phyloP scores from a whole-genome alignment of 306 rosid genomes.

The Castanea sativa region DNA sequence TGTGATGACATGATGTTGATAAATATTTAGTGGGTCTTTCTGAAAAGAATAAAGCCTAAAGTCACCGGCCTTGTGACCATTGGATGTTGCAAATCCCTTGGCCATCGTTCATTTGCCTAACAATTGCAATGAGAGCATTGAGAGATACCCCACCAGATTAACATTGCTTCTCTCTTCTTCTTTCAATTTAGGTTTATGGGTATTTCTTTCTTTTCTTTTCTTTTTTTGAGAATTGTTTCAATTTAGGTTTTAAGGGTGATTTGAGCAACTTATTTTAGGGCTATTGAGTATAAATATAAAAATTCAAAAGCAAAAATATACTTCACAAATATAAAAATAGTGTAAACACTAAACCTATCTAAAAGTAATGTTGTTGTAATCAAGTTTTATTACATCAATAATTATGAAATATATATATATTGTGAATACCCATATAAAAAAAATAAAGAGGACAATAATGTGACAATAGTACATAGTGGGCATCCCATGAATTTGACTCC shows the following conservation, averaged over 20 bases:
- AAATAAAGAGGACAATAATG: slow-evolving; percentile 22
- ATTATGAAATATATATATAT: too few species aligned
- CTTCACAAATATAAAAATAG: background rate
- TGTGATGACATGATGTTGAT: slow-evolving; percentile 62
- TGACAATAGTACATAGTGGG: slow-evolving; percentile 59
- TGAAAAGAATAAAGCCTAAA: slow-evolving; percentile 20
- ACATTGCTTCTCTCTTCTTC: slow-evolving; percentile 20
- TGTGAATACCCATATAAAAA: too few species aligned
- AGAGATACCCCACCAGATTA: slow-evolving; percentile 30
- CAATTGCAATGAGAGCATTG: background rate
- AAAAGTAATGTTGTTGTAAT: too few species aligned
- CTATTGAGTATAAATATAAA: slow-evolving; percentile 5
- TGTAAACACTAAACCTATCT: too few species aligned
- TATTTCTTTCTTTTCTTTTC: background rate
- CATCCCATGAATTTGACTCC: slow-evolving; percentile 63
- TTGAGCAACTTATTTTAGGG: slow-evolving; percentile 23
- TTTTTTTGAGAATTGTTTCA: background rate
- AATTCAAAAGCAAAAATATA: background rate
- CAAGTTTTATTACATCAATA: too few species aligned
- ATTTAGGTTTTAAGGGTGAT: slow-evolving; percentile 20
- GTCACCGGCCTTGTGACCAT: slow-evolving; percentile 23
- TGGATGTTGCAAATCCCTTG: slow-evolving; percentile 27
- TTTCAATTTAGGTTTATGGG: slow-evolving; percentile 14
- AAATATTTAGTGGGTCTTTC: slow-evolving; percentile 37
- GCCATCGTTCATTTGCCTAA: slow-evolving; percentile 39